Conservation (phyloP, 1,284 basidiomycete species). For the Exsudoporus floridanus region DNA sequence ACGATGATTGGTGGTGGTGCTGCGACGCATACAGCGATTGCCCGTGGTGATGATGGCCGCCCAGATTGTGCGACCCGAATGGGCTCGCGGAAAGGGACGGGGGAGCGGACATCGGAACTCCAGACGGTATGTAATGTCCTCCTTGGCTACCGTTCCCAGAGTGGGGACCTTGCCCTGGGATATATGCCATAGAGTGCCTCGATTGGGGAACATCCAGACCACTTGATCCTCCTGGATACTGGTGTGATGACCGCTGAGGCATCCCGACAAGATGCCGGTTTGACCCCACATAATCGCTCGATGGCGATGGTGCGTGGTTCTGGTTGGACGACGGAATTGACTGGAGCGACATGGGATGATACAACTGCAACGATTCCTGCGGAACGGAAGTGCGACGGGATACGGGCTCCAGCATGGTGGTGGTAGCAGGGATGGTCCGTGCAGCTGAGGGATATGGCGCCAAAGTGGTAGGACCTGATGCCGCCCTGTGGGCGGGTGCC, state of each 20-base stretch:
- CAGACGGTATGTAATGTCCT: conserved; percentile 42
- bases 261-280: conserved; percentile 36
- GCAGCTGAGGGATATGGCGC: conserved; percentile 58
- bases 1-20: conserved; percentile 32
- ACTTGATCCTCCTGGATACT: conserved; percentile 25
- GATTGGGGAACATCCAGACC: conserved; percentile 31
- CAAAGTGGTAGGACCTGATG: conserved; percentile 71
- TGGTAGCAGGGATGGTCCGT: conserved; percentile 44
- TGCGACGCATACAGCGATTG: conserved; percentile 34
- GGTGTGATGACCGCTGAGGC: conserved; percentile 31
- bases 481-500: conserved; percentile 73
- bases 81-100: conserved; percentile 48
- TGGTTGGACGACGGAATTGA: conserved; percentile 38
- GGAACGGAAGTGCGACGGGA: conserved; percentile 45
- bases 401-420: conserved; percentile 37
- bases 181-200: conserved; percentile 32
- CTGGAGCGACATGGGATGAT: conserved; percentile 72
- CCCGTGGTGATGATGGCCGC: conserved; percentile 31
- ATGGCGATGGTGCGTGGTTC: conserved; percentile 25
- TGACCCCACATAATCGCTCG: conserved; percentile 27
- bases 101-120: conserved; percentile 54
- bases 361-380: conserved; percentile 64
- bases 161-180: conserved; percentile 35
- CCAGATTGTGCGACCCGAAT: conserved; percentile 41
- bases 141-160: conserved; percentile 37